Conservation (phyloP, 805 yeast species). For the Diddensiella caesifluorescens region DNA sequence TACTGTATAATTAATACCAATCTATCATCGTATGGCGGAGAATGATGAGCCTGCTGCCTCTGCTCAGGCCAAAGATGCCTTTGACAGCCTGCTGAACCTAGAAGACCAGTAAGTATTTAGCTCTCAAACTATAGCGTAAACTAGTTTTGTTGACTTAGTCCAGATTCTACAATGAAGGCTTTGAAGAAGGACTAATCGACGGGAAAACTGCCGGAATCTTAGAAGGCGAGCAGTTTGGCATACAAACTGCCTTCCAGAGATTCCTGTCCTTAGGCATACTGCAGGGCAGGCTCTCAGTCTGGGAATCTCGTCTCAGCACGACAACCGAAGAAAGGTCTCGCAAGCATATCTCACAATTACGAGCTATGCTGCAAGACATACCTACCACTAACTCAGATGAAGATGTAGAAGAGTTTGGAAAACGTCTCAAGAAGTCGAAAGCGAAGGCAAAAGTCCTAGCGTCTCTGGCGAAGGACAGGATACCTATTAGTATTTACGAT, state of each 20-base stretch:
- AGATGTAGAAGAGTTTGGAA: constrained; percentile 53
- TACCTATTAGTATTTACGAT: constrained; percentile 32
- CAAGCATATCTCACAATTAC: constrained; percentile 17
- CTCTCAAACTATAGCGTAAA: neutral
- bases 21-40: neutral
- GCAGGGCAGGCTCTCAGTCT: constrained; percentile 42
- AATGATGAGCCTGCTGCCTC: no score
- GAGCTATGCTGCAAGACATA: constrained; percentile 28
- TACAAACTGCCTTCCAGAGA: constrained; percentile 37
- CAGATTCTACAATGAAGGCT: constrained; percentile 62
- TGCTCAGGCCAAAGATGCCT: no score
- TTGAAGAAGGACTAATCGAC: constrained; percentile 58
- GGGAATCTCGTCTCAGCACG: constrained; percentile 18
- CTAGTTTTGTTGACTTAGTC: constrained; percentile 11
- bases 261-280: constrained; percentile 64
- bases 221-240: constrained; percentile 84
- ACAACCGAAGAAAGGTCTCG: neutral
- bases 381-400: constrained; percentile 46
- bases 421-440: constrained; percentile 46
- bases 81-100: constrained; percentile 53
- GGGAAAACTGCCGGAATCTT: constrained; percentile 53
- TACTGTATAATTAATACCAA: no score
- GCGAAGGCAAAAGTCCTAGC: constrained; percentile 56
- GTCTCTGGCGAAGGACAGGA: constrained; percentile 27
- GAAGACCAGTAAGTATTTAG: constrained; percentile 43